These are phyloP conservation scores for Malassezia arunalokei DNA, from an alignment of 1,284 basidiomycete genomes.

Conservation along the genomic window DNA sequence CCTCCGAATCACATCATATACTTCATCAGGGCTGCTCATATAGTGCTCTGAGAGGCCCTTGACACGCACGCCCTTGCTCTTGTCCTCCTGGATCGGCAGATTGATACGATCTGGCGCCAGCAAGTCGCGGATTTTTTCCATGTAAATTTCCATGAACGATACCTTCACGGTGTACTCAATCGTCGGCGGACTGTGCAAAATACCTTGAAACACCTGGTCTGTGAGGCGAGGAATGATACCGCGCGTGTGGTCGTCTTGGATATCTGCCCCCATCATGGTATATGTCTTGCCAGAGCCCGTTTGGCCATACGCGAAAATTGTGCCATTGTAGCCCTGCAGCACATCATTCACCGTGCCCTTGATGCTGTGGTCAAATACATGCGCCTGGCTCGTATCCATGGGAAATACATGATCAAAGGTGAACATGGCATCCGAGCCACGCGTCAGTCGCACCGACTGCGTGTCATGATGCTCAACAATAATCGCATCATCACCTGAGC, in stretches of 20 bases:
- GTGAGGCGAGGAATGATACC: slow-evolving; percentile 97
- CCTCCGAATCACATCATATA: slow-evolving; percentile 97
- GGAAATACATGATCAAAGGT: slow-evolving; percentile 94
- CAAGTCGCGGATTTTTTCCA: slow-evolving; percentile 89
- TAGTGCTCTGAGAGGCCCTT: slow-evolving; percentile 97
- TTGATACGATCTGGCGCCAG: slow-evolving; percentile 86
- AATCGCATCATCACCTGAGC: slow-evolving; percentile 4
- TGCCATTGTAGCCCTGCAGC: slow-evolving; percentile 91
- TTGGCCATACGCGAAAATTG: slow-evolving; percentile 85
- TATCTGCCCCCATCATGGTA: slow-evolving; percentile 64
- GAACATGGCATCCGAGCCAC: slow-evolving; percentile 50
- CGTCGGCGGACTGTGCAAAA: slow-evolving; percentile 84
- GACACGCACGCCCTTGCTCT: slow-evolving; percentile 91
- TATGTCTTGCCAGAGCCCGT: slow-evolving; percentile 59
- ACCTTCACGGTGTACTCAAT: slow-evolving; percentile 99
- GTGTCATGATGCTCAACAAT: slow-evolving; percentile 6
- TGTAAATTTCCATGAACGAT: slow-evolving; percentile 99
- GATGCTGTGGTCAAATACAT: slow-evolving; percentile 97
- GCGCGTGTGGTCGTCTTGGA: slow-evolving; percentile 63
- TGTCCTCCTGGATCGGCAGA: slow-evolving; percentile 95
- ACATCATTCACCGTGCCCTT: slow-evolving; percentile 76
- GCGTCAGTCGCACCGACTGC: slow-evolving; percentile 7
- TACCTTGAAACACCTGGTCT: slow-evolving; percentile 96
- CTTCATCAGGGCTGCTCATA: slow-evolving; percentile 64
- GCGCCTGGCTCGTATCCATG: slow-evolving; percentile 76